Conservation (phyloP, 768 basidiomycete genomes). For the Kwoniella europaea region DNA sequence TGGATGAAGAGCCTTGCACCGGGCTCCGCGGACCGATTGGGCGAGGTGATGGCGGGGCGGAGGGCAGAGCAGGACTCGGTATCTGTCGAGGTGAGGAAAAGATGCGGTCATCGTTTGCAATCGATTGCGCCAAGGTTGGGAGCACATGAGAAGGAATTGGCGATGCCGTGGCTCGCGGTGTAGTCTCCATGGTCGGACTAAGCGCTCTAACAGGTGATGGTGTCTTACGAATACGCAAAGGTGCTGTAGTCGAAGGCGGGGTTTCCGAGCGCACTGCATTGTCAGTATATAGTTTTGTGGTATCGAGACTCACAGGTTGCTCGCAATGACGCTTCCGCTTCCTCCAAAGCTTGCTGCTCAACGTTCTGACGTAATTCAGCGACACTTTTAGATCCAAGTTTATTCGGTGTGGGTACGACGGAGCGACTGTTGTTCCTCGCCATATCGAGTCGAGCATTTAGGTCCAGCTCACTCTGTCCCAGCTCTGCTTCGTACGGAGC, state of each 20-base stretch:
- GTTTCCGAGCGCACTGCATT: constrained; percentile 11
- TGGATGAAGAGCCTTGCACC: constrained; percentile 1
- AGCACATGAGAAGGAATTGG: neutral
- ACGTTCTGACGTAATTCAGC: constrained; percentile 2
- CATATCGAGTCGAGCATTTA: constrained; percentile 76
- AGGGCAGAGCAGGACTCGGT: constrained; percentile 9
- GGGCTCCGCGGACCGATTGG: constrained; percentile 33
- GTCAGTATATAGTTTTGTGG: constrained; percentile 1
- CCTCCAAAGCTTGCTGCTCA: neutral
- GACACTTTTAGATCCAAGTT: constrained; percentile 10
- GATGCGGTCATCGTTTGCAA: constrained; percentile 2
- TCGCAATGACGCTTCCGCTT: constrained; percentile 16
- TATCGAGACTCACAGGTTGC: constrained; percentile 14
- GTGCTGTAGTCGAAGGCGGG: constrained; percentile 26
- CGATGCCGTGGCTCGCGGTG: constrained; percentile 13
- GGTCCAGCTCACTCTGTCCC: constrained; percentile 62
- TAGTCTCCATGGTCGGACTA: constrained; percentile 1
- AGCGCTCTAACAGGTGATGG: constrained; percentile 30
- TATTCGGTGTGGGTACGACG: constrained; percentile 22
- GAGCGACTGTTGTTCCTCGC: constrained; percentile 70
- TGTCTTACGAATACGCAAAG: constrained; percentile 41
- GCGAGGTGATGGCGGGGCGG: constrained; percentile 27
- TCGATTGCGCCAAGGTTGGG: neutral
- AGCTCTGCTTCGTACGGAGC: constrained; percentile 47
- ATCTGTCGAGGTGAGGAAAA: constrained; percentile 21